These are phyloP conservation scores for Leptomonas seymouri DNA, from an alignment of 208 protist genomes.

Conservation along the genomic window DNA sequence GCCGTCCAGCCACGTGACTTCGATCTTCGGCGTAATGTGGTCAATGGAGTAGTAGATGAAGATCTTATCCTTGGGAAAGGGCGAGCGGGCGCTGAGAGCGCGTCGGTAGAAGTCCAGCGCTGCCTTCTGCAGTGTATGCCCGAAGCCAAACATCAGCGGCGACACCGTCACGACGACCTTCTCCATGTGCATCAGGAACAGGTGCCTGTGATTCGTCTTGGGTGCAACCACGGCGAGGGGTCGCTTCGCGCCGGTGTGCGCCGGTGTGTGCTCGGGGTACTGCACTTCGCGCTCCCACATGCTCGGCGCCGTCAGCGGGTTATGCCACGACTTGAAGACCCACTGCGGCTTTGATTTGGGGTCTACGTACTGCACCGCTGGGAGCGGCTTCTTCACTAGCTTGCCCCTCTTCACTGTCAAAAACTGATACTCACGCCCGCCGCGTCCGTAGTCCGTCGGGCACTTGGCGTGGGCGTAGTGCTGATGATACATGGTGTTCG, in stretches of 20 bases:
- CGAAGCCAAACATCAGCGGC: conserved; percentile 86
- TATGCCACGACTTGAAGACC: conserved; percentile 93
- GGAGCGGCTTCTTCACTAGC: conserved; percentile 80
- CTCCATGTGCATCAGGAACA: conserved; percentile 92
- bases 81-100: conserved; percentile 74
- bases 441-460: conserved; percentile 88
- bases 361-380: conserved; percentile 82
- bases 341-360: conserved; percentile 77
- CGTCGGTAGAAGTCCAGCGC: conserved; percentile 90
- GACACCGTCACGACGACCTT: conserved; percentile 86
- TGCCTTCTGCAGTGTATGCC: conserved; percentile 83
- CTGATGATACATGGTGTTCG: conserved; percentile 83
- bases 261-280: conserved; percentile 88
- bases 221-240: conserved; percentile 84
- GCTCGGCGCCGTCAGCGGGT: conserved; percentile 62
- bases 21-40: conserved; percentile 82
- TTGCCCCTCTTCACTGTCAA: conserved; percentile 73
- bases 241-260: conserved; percentile 85
- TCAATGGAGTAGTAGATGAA: conserved; percentile 91
- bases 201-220: conserved; percentile 73
- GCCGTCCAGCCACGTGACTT: conserved; percentile 90
- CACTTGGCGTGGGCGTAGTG: conserved; percentile 92
- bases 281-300: conserved; percentile 93
- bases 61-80: conserved; percentile 88
- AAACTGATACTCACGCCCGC: conserved; percentile 85